These are phyloP conservation scores for Chloroidium sp. DNA, from an alignment of 163 green algal species.

Conservation along the genomic window DNA sequence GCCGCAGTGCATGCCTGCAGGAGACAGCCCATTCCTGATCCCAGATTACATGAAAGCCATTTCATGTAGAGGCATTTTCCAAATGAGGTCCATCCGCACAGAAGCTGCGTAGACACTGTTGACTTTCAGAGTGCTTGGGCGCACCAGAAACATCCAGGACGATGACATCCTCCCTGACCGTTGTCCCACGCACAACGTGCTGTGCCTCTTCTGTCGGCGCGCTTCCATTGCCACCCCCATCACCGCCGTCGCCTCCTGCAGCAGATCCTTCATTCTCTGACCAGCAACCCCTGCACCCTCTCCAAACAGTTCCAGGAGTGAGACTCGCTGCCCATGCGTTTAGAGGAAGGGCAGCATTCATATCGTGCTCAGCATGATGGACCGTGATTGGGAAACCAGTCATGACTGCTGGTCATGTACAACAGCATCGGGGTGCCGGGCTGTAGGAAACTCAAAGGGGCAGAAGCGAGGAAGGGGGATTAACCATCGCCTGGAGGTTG, in stretches of 20 bases:
- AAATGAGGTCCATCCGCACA: background rate
- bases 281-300: no score
- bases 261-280: no score
- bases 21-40: background rate
- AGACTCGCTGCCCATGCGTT: background rate
- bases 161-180: background rate
- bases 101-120: background rate
- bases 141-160: background rate
- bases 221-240: no score
- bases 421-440: background rate
- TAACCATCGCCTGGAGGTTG: background rate
- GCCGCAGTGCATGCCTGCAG: constrained; percentile 75
- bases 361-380: no score
- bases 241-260: no score
- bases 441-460: background rate
- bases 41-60: no score
- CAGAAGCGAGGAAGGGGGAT: background rate
- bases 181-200: background rate
- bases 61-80: background rate
- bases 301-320: background rate
- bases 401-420: background rate
- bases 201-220: no score
- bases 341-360: background rate
- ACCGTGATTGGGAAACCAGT: no score
- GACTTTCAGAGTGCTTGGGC: background rate